Conservation (phyloP, 208 protist genomes). For the Leishmania major region DNA sequence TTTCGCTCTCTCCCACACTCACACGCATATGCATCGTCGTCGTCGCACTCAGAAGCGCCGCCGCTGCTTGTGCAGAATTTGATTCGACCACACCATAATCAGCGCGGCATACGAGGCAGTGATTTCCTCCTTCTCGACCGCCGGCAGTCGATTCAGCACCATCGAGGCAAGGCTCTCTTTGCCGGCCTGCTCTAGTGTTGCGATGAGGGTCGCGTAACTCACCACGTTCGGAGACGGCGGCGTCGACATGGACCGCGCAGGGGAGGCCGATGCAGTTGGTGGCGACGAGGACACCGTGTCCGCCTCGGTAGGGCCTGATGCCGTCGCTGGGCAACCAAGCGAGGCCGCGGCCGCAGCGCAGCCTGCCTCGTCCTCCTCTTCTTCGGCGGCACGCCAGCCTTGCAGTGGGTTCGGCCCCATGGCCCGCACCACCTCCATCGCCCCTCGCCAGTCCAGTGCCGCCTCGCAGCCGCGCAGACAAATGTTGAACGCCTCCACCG, state of each 20-base stretch:
- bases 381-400: conserved; percentile 25
- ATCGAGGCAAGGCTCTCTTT: conserved; percentile 57
- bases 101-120: conserved; percentile 85
- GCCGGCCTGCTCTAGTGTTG: conserved; percentile 81
- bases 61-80: conserved; percentile 44
- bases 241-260: conserved; percentile 8
- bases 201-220: conserved; percentile 84
- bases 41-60: conserved; percentile 30
- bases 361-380: conserved; percentile 16
- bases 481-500: conserved; percentile 79
- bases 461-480: conserved; percentile 65
- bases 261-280: not conserved
- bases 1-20: not conserved
- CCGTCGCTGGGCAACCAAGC: not conserved
- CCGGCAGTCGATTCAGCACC: conserved; percentile 69
- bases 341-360: not conserved
- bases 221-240: conserved; percentile 73
- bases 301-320: not conserved
- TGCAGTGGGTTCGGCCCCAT: conserved; percentile 86
- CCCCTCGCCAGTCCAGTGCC: conserved; percentile 66
- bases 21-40: not conserved
- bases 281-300: not conserved
- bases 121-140: conserved; percentile 80
- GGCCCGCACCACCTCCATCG: conserved; percentile 57
- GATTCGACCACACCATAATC: conserved; percentile 87